phyloP scores from a whole-genome alignment of 1,284 basidiomycete genomes.

The Puccinia hordei region DNA sequence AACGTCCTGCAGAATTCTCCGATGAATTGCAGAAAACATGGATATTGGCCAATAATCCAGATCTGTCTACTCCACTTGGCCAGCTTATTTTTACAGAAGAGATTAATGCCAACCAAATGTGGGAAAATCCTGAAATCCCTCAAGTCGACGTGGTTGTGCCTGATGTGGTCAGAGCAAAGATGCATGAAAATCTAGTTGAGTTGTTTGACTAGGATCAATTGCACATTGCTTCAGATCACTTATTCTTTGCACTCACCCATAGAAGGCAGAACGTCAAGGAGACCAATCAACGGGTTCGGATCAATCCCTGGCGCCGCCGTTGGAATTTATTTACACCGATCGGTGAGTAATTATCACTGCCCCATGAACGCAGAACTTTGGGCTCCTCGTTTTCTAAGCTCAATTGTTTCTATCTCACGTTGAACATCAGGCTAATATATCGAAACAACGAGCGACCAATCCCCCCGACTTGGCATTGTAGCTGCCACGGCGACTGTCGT shows the following conservation, averaged over 20 bases:
- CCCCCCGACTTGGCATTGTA: conserved; percentile 37
- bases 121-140: conserved; percentile 46
- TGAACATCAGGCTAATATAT: conserved; percentile 26
- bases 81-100: conserved; percentile 40
- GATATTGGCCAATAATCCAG: conserved; percentile 36
- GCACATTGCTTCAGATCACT: not conserved
- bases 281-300: not conserved
- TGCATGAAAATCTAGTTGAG: conserved; percentile 30
- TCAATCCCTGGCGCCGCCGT: conserved; percentile 33
- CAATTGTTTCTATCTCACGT: not conserved
- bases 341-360: conserved; percentile 1
- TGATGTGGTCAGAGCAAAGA: conserved; percentile 21
- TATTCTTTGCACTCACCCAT: not conserved
- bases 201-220: not conserved
- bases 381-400: not conserved
- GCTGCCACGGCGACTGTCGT: conserved; percentile 41
- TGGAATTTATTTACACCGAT: conserved; percentile 48
- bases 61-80: conserved; percentile 32
- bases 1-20: conserved; percentile 38
- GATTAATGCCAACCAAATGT: conserved; percentile 44
- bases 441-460: conserved; percentile 37
- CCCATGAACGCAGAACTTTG: not conserved
- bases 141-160: conserved; percentile 39
- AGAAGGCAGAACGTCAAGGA: not conserved
- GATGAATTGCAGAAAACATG: conserved; percentile 24